Evolutionary conservation across 139 green algal genomes (phyloP), one percentile per base, ranked within the genome.

Genomic region (Picochlorum sp.): DNA sequence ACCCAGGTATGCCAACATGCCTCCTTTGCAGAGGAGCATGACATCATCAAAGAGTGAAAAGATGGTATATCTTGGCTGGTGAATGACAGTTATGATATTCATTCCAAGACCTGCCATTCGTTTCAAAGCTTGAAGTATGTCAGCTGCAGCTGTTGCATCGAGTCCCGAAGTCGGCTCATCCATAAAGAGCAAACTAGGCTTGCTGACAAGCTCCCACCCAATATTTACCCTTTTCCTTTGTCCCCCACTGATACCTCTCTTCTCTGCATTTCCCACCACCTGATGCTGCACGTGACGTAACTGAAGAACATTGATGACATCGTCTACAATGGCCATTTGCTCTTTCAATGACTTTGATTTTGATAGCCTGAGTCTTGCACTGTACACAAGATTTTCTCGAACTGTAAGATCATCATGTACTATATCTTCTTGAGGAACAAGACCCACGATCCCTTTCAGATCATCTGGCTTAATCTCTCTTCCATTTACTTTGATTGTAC

Each of bases 141-240:
- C 81, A 8, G 61, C 68, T 0, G 83, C 80, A 4, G 76, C 77
- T 14, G 78, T 86, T 33, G 72, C 63, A 37, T 91, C 85, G 33
- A 88, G 61, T 6, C 78, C 75, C 3, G 29, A 65, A 43, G 80
- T 85, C 14, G 80, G 81, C 54, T 89, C 81, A 51, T 88, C 79
- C 51, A 82, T 65, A 43, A 81, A 80, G 18, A 86, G 64, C 33
- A 91, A 44, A 16, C 26, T 72, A 3, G 86, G 86, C 51, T 80
- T 74, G 20, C 67, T 54, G 18, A 83, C 75, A 55, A 91, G 75
- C 63, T 90, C 83, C 26, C 81, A 36, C 0, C 81, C 86, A 29
- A 94, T 89, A 66, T 83, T 87, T 13, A 87, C 73, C 12, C 86
- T 72, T 70, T 94, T 94, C 53, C 82, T 72, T 78, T 93, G 81